Percentiles rank a stretch among this genome's conserved stretches.
These are phyloP conservation scores for Acacia acuminata DNA, from an alignment of 306 rosid species.

Conservation along the genomic window DNA sequence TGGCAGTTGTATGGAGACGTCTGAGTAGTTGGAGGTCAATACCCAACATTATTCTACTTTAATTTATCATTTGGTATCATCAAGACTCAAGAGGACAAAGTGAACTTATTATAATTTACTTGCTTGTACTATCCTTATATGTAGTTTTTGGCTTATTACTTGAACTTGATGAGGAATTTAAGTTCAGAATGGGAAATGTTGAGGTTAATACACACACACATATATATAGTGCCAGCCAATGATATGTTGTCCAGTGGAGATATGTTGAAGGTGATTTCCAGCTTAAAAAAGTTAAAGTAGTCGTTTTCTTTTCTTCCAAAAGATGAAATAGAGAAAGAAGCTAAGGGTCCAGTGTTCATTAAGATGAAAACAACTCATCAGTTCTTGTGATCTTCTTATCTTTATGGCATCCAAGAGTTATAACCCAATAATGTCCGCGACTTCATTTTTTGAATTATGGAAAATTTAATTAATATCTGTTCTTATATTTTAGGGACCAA, in stretches of 20 bases:
- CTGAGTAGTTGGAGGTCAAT: background rate
- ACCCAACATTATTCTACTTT: background rate
- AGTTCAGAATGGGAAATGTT: background rate
- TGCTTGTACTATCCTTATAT: background rate
- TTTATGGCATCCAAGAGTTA: background rate
- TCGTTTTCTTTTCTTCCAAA: background rate
- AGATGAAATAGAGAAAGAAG: background rate
- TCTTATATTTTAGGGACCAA: background rate
- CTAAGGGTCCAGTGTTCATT: background rate
- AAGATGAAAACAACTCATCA: background rate
- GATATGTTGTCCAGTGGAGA: background rate
- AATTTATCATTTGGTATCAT: no score
- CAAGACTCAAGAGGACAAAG: background rate
- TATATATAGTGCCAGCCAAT: background rate
- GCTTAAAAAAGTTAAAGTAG: background rate
- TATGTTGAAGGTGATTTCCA: background rate
- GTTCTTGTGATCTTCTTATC: background rate
- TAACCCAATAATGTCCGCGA: background rate
- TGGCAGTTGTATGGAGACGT: background rate
- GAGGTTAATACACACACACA: background rate
- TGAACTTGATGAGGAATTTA: background rate
- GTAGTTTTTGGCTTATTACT: background rate
- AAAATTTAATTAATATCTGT: background rate
- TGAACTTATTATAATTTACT: background rate
- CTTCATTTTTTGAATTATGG: background rate